Percentiles rank a stretch among this genome's conserved stretches.
Evolutionary conservation across 1,284 basidiomycete genomes (phyloP).

Genomic region (Trametes polyzona): DNA sequence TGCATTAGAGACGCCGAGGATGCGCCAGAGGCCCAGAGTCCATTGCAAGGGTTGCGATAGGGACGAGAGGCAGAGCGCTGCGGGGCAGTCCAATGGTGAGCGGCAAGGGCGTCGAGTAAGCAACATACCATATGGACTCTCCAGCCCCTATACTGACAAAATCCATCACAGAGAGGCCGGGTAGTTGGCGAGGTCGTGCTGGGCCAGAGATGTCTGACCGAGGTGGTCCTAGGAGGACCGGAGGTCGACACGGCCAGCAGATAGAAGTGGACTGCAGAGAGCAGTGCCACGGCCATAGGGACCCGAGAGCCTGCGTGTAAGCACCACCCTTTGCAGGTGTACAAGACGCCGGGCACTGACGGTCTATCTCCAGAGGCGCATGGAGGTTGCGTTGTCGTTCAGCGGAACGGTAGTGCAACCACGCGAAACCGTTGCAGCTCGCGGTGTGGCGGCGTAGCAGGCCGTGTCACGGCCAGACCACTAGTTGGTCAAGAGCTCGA

Average conservation of each 20-base stretch:
- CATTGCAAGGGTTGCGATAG: conserved; percentile 6
- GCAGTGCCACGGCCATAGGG: not conserved
- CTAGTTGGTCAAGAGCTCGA: not conserved
- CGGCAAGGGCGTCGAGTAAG: conserved; percentile 16
- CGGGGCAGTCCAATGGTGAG: conserved; percentile 9
- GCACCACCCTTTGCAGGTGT: not conserved
- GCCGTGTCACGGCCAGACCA: not conserved
- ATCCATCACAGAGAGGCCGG: conserved; percentile 11
- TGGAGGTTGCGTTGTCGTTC: not conserved
- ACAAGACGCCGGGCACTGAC: not conserved
- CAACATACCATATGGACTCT: not conserved
- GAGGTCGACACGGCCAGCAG: conserved; percentile 4
- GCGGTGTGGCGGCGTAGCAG: too few relatives aligned
- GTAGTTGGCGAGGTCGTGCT: conserved; percentile 7
- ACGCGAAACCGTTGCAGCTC: too few relatives aligned
- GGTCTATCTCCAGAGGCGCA: not conserved
- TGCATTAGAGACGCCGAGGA: conserved; percentile 1
- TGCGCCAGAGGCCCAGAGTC: conserved; percentile 1
- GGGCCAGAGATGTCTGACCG: not conserved
- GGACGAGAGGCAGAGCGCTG: conserved; percentile 5
- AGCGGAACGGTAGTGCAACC: not conserved
- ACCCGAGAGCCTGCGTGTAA: conserved; percentile 10
- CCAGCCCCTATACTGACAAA: not conserved
- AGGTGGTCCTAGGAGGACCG: conserved; percentile 1
- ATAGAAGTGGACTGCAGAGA: not conserved